Evolutionary conservation across 2,329 filamentous ascomycete genomes (phyloP).

Genomic region (Trichoderma lentiforme): DNA sequence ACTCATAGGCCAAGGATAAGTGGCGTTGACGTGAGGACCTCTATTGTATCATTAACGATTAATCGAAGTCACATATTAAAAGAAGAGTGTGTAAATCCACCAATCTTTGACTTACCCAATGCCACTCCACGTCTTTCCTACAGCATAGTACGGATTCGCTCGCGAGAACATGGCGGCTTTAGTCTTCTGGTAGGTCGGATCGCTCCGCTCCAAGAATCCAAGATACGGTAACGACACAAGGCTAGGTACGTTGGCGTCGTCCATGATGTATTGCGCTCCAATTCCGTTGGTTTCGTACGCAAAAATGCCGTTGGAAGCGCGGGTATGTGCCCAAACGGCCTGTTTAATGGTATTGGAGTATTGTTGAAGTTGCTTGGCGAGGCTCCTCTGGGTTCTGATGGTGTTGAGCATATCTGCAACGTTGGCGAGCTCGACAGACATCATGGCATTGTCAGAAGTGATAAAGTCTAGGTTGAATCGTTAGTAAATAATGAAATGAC

Average conservation of each 20-base stretch:
- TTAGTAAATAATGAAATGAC: neutral
- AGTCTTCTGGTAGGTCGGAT: constrained; percentile 73
- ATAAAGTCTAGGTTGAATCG: constrained; percentile 44
- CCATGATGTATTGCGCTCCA: constrained; percentile 45
- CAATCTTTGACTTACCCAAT: constrained; percentile 25
- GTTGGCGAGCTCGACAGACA: constrained; percentile 51
- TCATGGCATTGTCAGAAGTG: constrained; percentile 33
- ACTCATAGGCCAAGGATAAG: constrained; percentile 56
- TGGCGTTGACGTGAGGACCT: constrained; percentile 61
- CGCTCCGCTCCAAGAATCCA: constrained; percentile 55
- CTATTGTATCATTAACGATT: constrained; percentile 32
- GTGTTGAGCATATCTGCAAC: constrained; percentile 61
- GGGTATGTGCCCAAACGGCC: constrained; percentile 56
- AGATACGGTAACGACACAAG: constrained; percentile 63
- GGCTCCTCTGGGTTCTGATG: constrained; percentile 66
- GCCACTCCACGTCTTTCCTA: constrained; percentile 25
- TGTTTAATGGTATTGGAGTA: constrained; percentile 61
- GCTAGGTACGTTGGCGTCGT: constrained; percentile 68
- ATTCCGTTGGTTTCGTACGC: constrained; percentile 77
- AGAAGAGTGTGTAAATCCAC: neutral
- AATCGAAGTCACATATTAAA: neutral
- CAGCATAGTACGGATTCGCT: constrained; percentile 71
- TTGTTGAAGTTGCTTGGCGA: constrained; percentile 43
- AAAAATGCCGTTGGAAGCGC: constrained; percentile 57
- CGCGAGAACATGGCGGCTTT: constrained; percentile 72